A percentile compares a stretch with the other conserved stretches of the same genome.
These are phyloP conservation scores for Lactarius trivialis DNA, from an alignment of 768 basidiomycete species.

Conservation along the genomic window DNA sequence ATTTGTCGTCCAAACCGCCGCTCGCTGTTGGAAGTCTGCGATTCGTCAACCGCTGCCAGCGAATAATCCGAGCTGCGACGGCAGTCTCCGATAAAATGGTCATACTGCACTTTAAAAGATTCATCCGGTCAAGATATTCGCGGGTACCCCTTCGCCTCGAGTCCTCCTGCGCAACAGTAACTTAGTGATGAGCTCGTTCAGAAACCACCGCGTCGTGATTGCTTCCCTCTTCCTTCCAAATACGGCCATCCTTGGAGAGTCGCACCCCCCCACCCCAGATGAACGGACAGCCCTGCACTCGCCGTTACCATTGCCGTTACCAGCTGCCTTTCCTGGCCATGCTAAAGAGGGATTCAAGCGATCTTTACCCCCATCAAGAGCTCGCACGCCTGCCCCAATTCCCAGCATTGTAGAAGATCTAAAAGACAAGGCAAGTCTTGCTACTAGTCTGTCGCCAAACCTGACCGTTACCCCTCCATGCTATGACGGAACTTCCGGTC, in stretches of 20 bases:
- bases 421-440: slow-evolving; percentile 47
- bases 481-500: slow-evolving; percentile 6
- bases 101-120: slow-evolving; percentile 11
- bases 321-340: slow-evolving; percentile 17
- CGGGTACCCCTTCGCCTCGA: neutral
- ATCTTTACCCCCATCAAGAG: slow-evolving; percentile 17
- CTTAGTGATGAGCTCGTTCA: slow-evolving; percentile 60
- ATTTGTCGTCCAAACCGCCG: too few relatives aligned
- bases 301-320: slow-evolving; percentile 14
- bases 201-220: slow-evolving; percentile 68
- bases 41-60: too few relatives aligned
- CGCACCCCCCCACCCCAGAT: slow-evolving; percentile 45
- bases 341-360: slow-evolving; percentile 19
- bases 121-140: neutral
- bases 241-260: slow-evolving; percentile 59
- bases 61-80: neutral
- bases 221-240: slow-evolving; percentile 81
- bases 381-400: slow-evolving; percentile 36
- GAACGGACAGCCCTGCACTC: slow-evolving; percentile 26
- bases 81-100: slow-evolving; percentile 9
- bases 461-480: too few relatives aligned
- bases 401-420: slow-evolving; percentile 78
- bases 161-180: neutral
- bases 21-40: too few relatives aligned
- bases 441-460: neutral